Conservation (phyloP, 2,329 filamentous ascomycete species). For the Fusarium napiforme region DNA sequence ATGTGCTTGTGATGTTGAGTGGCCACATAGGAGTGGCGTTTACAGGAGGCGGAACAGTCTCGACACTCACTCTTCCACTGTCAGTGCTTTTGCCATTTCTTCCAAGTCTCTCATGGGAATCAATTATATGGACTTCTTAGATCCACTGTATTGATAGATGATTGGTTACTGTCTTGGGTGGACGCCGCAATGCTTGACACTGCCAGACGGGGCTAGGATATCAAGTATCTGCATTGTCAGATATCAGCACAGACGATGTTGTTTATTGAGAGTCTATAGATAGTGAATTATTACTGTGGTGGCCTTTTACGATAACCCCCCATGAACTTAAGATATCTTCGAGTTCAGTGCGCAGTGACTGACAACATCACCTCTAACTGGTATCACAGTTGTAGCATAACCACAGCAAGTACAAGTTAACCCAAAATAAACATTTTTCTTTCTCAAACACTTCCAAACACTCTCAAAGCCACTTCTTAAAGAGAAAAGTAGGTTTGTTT, state of each 20-base stretch:
- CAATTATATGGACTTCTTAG: not conserved
- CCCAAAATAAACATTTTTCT: no score
- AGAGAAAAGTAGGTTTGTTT: constrained; percentile 1
- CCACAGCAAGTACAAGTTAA: not conserved
- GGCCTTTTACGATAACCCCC: rapidly evolving
- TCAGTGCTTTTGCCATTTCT: no score
- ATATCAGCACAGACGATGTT: not conserved
- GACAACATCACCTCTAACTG: not conserved
- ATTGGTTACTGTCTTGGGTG: not conserved
- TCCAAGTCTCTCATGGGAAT: not conserved
- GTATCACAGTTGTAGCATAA: not conserved
- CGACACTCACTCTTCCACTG: not conserved
- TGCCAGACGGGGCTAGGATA: not conserved
- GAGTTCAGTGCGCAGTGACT: not conserved
- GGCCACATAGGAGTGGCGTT: not conserved
- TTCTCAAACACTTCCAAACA: not conserved
- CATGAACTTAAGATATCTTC: not conserved
- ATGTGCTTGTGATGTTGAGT: constrained; percentile 5
- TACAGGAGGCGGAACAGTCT: not conserved
- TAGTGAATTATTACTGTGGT: no score
- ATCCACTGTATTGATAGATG: not conserved
- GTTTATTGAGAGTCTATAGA: not conserved
- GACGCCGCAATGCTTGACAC: constrained; percentile 16
- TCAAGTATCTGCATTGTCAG: not conserved
- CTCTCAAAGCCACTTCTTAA: not conserved